These are phyloP conservation scores for Stagonosporopsis rhizophila DNA, from an alignment of 2,329 filamentous ascomycete species.

Conservation along the genomic window DNA sequence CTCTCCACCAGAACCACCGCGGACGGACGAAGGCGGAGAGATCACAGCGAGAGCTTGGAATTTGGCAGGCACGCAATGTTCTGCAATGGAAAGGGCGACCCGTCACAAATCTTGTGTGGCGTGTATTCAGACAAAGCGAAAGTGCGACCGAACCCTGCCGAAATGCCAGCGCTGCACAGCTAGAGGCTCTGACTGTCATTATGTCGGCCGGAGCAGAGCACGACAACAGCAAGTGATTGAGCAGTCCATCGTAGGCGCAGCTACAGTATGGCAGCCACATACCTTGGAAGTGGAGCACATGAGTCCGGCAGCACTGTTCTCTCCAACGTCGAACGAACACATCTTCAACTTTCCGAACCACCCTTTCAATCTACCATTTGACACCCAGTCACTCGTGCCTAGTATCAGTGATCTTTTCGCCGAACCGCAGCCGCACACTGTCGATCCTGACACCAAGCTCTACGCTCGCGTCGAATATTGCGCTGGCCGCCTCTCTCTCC, in stretches of 20 bases:
- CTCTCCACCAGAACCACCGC: background rate
- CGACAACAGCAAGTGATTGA: background rate
- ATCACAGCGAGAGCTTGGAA: background rate
- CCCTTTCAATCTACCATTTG: conserved; percentile 14
- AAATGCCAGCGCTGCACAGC: conserved; percentile 24
- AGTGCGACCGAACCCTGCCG: conserved; percentile 22
- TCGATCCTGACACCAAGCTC: background rate
- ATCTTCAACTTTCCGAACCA: conserved; percentile 21
- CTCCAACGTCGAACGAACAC: conserved; percentile 1
- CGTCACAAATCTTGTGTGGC: conserved; percentile 26
- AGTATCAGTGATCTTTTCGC: background rate
- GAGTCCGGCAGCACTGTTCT: background rate
- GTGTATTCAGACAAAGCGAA: conserved; percentile 25
- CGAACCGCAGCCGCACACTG: background rate
- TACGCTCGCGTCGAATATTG: background rate
- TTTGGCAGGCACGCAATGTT: background rate
- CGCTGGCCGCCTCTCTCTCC: background rate
- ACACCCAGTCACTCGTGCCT: background rate
- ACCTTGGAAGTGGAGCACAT: background rate
- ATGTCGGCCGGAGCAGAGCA: conserved; percentile 9
- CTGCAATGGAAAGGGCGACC: conserved; percentile 4
- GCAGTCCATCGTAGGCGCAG: background rate
- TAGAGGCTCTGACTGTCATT: conserved; percentile 19
- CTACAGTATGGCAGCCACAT: background rate
- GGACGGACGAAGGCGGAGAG: background rate